These are phyloP conservation scores for Tausonia pullulans DNA, from an alignment of 1,284 basidiomycete genomes.

Conservation along the genomic window DNA sequence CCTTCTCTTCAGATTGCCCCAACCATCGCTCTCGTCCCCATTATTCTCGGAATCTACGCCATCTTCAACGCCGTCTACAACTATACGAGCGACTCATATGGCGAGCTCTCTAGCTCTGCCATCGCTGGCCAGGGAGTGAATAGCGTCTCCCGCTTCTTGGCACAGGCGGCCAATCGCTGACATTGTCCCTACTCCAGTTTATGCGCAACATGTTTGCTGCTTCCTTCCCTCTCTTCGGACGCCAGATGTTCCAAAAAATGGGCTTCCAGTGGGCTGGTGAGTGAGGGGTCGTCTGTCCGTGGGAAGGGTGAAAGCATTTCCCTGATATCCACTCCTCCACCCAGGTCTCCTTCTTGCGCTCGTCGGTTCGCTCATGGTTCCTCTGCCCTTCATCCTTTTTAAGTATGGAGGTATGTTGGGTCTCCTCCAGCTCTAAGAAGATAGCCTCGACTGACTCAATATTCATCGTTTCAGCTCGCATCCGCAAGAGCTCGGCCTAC, in stretches of 20 bases:
- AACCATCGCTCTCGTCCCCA: slow-evolving; percentile 21
- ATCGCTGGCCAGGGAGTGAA: slow-evolving; percentile 21
- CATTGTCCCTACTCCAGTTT: background rate
- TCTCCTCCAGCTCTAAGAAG: background rate
- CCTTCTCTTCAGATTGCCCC: slow-evolving; percentile 15
- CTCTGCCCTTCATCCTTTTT: slow-evolving; percentile 8
- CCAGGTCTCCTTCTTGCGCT: slow-evolving; percentile 3
- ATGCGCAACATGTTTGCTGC: slow-evolving; percentile 6
- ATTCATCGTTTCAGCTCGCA: background rate
- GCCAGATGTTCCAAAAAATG: slow-evolving; percentile 11
- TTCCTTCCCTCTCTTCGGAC: slow-evolving; percentile 8
- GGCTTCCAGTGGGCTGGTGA: slow-evolving; percentile 6
- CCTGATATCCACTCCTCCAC: too few species aligned
- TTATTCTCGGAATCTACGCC: slow-evolving; percentile 22
- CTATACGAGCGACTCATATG: slow-evolving; percentile 22
- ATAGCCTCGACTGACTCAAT: background rate
- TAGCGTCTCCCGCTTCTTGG: background rate
- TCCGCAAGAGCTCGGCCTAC: background rate
- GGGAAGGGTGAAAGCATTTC: too few species aligned
- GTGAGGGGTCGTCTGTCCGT: too few species aligned
- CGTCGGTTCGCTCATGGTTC: slow-evolving; percentile 1
- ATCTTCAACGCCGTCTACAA: slow-evolving; percentile 21
- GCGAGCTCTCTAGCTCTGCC: slow-evolving; percentile 18
- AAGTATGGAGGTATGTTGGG: slow-evolving; percentile 1
- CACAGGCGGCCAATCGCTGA: background rate